Conservation (phyloP, 352 stramenopile genomes). For the Aphanomyces cochlioides region DNA sequence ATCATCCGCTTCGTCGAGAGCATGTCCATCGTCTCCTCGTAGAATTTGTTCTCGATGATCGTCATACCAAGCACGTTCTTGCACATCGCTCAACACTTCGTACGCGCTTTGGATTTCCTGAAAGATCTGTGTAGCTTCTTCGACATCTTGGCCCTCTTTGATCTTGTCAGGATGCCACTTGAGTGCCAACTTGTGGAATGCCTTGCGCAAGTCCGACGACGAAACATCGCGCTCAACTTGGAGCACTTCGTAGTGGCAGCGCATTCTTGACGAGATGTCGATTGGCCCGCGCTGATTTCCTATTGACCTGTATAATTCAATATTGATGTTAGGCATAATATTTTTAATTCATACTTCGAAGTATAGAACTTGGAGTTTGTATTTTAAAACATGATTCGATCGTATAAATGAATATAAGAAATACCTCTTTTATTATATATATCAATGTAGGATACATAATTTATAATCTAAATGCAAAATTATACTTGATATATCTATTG, state of each 20-base stretch:
- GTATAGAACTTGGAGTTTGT: too few species aligned
- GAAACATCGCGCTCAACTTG: conserved; percentile 52
- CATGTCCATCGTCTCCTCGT: conserved; percentile 51
- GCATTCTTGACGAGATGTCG: conserved; percentile 40
- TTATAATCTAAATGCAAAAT: too few species aligned
- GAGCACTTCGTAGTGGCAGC: conserved; percentile 83
- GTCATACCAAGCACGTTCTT: conserved; percentile 87
- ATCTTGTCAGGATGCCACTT: conserved; percentile 86
- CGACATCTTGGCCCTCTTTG: conserved; percentile 56
- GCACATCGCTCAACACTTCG: conserved; percentile 78
- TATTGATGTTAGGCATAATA: too few species aligned
- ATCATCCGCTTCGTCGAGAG: conserved; percentile 39
- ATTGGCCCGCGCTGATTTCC: neutral
- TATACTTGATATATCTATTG: too few species aligned
- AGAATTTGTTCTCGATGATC: conserved; percentile 84
- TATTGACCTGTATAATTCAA: too few species aligned
- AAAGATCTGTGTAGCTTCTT: conserved; percentile 76
- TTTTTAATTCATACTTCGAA: too few species aligned
- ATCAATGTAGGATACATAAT: too few species aligned
- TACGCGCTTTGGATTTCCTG: conserved; percentile 85
- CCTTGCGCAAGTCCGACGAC: conserved; percentile 64
- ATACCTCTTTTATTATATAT: too few species aligned
- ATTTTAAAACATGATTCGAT: too few species aligned
- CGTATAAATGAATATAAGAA: too few species aligned
- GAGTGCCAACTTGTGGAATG: conserved; percentile 68